phyloP scores from a whole-genome alignment of 495 filamentous ascomycete genomes.

The Podospora australis region DNA sequence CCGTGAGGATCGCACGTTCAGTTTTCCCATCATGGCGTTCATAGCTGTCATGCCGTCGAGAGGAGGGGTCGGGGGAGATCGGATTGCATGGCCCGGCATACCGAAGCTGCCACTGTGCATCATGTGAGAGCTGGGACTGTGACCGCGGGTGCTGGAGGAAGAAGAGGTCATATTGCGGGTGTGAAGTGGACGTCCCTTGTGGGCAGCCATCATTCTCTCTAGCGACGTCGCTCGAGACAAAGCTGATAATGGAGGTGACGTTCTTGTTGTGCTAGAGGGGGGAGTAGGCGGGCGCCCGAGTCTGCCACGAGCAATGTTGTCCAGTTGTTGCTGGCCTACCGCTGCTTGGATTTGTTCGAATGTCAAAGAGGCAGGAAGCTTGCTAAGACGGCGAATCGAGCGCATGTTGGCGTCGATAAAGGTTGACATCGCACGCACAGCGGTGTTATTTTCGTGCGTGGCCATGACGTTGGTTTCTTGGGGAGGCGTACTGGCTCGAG shows the following conservation, averaged over 20 bases:
- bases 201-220: constrained; percentile 17
- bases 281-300: constrained; percentile 24
- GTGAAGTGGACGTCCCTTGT: constrained; percentile 5
- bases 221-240: constrained; percentile 14
- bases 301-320: not conserved
- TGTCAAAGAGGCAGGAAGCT: constrained; percentile 26
- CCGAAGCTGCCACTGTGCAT: constrained; percentile 1
- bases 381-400: constrained; percentile 40
- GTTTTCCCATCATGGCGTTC: constrained; percentile 24
- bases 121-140: no score
- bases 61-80: constrained; percentile 16
- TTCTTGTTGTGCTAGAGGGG: constrained; percentile 25
- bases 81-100: not conserved
- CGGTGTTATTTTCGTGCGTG: constrained; percentile 34
- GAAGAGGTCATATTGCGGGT: not conserved
- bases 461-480: constrained; percentile 27
- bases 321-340: constrained; percentile 20
- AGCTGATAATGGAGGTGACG: constrained; percentile 10
- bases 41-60: constrained; percentile 16
- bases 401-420: constrained; percentile 44
- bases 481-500: constrained; percentile 24
- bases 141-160: no score
- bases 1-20: constrained; percentile 21
- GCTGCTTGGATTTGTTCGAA: constrained; percentile 31
- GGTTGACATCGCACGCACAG: constrained; percentile 36